Percentiles rank a stretch among this genome's conserved stretches.
phyloP scores from a whole-genome alignment of 306 rosid species.

The Cucurbita maxima region DNA sequence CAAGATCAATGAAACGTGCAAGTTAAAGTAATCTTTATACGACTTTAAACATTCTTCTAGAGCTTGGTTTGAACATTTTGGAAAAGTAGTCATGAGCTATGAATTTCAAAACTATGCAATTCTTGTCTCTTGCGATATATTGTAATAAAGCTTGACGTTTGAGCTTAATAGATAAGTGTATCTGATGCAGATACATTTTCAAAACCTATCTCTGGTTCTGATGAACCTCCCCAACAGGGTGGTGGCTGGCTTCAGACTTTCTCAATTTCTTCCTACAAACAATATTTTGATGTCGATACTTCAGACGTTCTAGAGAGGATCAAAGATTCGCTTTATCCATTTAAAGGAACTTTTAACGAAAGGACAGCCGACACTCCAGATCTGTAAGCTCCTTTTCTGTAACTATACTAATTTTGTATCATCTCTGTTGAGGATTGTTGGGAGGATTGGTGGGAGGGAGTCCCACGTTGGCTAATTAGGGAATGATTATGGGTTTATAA shows the following conservation, averaged over 20 bases:
- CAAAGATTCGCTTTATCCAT: slow-evolving; percentile 69
- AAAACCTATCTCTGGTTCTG: slow-evolving; percentile 69
- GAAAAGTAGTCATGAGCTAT: too few species aligned
- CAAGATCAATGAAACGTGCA: too few species aligned
- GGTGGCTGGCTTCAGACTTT: slow-evolving; percentile 62
- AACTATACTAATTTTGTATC: neutral
- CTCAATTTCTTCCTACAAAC: slow-evolving; percentile 59
- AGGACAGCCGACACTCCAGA: slow-evolving; percentile 77
- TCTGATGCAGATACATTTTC: slow-evolving; percentile 67
- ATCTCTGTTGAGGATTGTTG: neutral
- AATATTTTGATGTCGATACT: slow-evolving; percentile 80
- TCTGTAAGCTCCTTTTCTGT: slow-evolving; percentile 44
- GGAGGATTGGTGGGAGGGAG: too few species aligned
- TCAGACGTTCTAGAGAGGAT: slow-evolving; percentile 79
- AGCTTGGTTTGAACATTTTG: too few species aligned
- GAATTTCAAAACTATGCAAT: too few species aligned
- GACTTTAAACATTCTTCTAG: too few species aligned
- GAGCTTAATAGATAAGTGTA: slow-evolving; percentile 9
- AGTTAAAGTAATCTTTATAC: too few species aligned
- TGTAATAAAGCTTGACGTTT: neutral
- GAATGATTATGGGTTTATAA: too few species aligned
- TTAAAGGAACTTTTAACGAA: slow-evolving; percentile 78
- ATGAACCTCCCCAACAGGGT: slow-evolving; percentile 48
- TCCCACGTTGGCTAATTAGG: too few species aligned
- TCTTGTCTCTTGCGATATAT: neutral